Evolutionary conservation across 2,329 filamentous ascomycete species (phyloP), one percentile per base, ranked within the genome.

Genomic region (Colletotrichum paranaense): DNA sequence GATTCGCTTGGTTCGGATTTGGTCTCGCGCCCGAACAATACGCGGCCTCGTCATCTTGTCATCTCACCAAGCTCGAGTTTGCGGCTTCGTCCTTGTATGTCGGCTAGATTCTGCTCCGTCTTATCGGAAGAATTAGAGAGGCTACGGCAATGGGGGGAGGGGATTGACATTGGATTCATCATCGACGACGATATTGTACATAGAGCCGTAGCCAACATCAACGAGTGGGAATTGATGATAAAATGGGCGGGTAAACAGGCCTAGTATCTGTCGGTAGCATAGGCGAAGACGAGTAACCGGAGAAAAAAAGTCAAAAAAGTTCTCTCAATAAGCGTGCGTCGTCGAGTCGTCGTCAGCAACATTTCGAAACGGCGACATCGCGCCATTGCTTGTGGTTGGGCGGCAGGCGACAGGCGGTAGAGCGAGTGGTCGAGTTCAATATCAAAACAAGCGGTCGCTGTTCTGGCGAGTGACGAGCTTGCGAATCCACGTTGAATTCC

Each of bases 281-380:
- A 12, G 46, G 8, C 9, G 46, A 35, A 52, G 26, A 24, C 4
- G 38, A n/a, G 38, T 6, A n/a, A 28, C 30, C 5, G 26, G 28
- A 57, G 16, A 30, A 26, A 38, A 30, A 26, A 42, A 11, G 56
- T 30, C 42, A 57, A 64, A 32, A 56, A 49, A 19, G 16, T 30
- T 28, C 55, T 57, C 55, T 55, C 24, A 62, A 55, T 57, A 55
- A 22, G 68, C 35, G 24, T 49, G 26, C 22, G 46, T 72, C 69
- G 64, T 62, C 52, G 65, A 35, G 35, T 72, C 66, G 55, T 69
- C 70, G 67, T 73, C 32, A 69, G 70, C 70, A 69, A 56, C 46
- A 42, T 22, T 56, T 30, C 19, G 53, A 49, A 69, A 69, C 26
- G 52, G 68, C 49, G 38, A 38, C 58, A 62, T 68, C 28, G 69